phyloP scores from a whole-genome alignment of 768 basidiomycete species.

The Russula olivacea region DNA sequence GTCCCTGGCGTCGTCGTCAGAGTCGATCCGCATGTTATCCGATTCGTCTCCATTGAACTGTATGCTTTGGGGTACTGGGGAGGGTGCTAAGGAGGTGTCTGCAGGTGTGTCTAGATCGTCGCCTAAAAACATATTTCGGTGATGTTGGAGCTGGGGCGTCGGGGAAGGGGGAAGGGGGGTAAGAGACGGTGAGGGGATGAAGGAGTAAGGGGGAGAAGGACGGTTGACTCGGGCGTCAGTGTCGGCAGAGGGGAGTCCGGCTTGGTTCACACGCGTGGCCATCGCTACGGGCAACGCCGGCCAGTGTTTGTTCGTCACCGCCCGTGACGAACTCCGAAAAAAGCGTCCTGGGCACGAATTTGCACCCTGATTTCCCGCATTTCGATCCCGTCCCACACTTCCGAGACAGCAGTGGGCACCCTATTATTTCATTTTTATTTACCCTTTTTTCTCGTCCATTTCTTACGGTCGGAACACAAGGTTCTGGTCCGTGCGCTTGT shows the following conservation, averaged over 20 bases:
- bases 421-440: background rate
- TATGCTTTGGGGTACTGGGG: constrained; percentile 31
- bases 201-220: constrained; percentile 31
- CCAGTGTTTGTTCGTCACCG: constrained; percentile 33
- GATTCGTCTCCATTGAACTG: constrained; percentile 43
- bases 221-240: constrained; percentile 35
- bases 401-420: constrained; percentile 10
- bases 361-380: constrained; percentile 24
- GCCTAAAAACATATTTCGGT: constrained; percentile 21
- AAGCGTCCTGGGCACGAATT: constrained; percentile 26
- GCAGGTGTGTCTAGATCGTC: constrained; percentile 27
- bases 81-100: constrained; percentile 26
- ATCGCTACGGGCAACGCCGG: constrained; percentile 33
- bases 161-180: constrained; percentile 27
- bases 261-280: constrained; percentile 37
- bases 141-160: constrained; percentile 23
- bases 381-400: constrained; percentile 14
- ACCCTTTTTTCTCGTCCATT: background rate
- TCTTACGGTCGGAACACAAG: constrained; percentile 22
- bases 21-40: constrained; percentile 69
- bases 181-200: constrained; percentile 28
- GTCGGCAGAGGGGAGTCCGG: constrained; percentile 34
- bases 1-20: constrained; percentile 37
- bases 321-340: constrained; percentile 36
- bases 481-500: constrained; percentile 24